A percentile compares a stretch with the other conserved stretches of the same genome.
Evolutionary conservation across 1,284 basidiomycete genomes (phyloP).

Genomic region (Sutorius eximius): DNA sequence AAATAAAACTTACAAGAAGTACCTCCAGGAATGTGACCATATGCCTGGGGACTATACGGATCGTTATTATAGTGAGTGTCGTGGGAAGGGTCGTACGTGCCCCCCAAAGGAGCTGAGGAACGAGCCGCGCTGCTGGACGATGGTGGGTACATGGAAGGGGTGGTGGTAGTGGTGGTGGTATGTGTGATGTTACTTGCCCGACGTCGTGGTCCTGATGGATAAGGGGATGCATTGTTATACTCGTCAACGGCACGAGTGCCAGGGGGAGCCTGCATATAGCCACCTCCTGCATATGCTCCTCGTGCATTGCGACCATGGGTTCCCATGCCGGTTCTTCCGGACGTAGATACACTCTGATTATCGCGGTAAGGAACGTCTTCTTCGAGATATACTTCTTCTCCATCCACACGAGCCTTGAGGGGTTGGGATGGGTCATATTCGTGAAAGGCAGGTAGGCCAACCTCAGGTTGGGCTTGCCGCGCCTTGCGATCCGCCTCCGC

Average conservation of each 20-base stretch:
- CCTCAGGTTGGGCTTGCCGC: constrained; percentile 58
- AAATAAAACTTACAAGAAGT: constrained; percentile 51
- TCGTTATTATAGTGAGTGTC: constrained; percentile 32
- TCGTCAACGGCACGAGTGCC: constrained; percentile 74
- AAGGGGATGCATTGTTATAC: constrained; percentile 55
- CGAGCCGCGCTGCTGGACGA: constrained; percentile 22
- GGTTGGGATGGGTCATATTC: constrained; percentile 64
- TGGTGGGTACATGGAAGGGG: constrained; percentile 43
- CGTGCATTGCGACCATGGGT: constrained; percentile 34
- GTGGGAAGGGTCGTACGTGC: constrained; percentile 25
- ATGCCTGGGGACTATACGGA: constrained; percentile 41
- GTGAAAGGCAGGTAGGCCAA: constrained; percentile 72
- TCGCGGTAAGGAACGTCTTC: constrained; percentile 41
- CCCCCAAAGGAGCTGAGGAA: constrained; percentile 25
- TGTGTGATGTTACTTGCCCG: constrained; percentile 48
- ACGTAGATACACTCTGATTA: constrained; percentile 23
- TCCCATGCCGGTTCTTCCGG: constrained; percentile 27
- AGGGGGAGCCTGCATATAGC: constrained; percentile 61
- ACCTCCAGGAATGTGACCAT: constrained; percentile 55
- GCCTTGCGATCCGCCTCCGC: constrained; percentile 80
- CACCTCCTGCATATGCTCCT: constrained; percentile 46
- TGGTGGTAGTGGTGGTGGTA: constrained; percentile 42
- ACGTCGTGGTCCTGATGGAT: constrained; percentile 44
- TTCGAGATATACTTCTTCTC: constrained; percentile 52
- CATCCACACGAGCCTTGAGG: constrained; percentile 58